Evolutionary conservation across 2,329 filamentous ascomycete species (phyloP), one percentile per base, ranked within the genome.

Genomic region (Clonostachys sp.): DNA sequence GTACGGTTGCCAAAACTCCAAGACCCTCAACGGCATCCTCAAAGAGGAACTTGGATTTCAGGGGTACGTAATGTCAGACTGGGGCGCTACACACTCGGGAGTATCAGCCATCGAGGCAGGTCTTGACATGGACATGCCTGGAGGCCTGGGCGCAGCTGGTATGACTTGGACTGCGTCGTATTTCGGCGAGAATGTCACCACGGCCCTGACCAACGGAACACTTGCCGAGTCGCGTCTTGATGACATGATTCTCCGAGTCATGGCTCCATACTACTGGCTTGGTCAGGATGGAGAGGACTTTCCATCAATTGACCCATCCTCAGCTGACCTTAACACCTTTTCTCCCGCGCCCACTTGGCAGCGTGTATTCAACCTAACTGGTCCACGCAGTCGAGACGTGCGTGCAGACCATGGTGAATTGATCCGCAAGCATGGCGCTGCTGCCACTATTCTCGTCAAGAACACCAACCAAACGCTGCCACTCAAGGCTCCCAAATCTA

Each of bases 401-500:
- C 75, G 76, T 0, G 80, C 73, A 17, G 71, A 84, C 55, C 77
- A 83, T 34, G 80, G 72, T 5, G 61, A 72, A 1, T 60, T 84
- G 5, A 71, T 80, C 53, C 72, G 79, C 44, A 79, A 78, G 73
- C 76, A 83, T 54, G 74, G 62, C 14, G 61, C 66, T 13, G 65
- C 63, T 48, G 84, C 84, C 17, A 85, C 80, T 12, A 80, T 90
- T 14, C 74, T 92, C 3, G 71, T 92, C 51, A 92, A 91, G 74
- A 91, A 91, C 65, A 68, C 68, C 33, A 74, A 74, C 51, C 75
- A 74, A 35, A 73, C 74, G 2, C 71, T 90, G 7, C 86, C 86
- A 0, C 68, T 82, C 36, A 75, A 75, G 57, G 66, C 65, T 4
- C 73, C 73, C 81, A 63, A 83, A 73, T 63, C 71, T 66, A 63